Evolutionary conservation across 2,329 filamentous ascomycete genomes (phyloP).

Genomic region (Graphilbum sp.): DNA sequence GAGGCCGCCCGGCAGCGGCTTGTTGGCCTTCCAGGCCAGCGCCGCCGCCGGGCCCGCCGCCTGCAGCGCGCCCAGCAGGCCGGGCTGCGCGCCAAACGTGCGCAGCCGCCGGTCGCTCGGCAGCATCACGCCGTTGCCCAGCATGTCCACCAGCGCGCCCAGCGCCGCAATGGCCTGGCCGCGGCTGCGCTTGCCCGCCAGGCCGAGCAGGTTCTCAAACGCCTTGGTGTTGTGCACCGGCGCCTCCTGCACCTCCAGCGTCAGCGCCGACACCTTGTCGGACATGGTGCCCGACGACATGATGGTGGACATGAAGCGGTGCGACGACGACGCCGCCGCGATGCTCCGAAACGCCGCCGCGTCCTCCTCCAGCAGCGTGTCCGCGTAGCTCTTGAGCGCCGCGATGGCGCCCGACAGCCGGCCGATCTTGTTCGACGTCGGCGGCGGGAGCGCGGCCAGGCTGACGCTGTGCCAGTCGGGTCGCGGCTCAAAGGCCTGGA

Average conservation of each 20-base stretch:
- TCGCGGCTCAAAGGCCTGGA: conserved; percentile 37
- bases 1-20: conserved; percentile 56
- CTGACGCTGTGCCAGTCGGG: conserved; percentile 38
- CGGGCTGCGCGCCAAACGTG: conserved; percentile 65
- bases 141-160: conserved; percentile 81
- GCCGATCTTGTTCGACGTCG: conserved; percentile 26
- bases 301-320: conserved; percentile 93
- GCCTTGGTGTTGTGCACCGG: conserved; percentile 84
- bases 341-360: conserved; percentile 58
- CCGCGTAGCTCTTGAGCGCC: conserved; percentile 51
- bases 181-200: conserved; percentile 88
- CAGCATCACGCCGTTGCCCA: conserved; percentile 75
- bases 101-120: conserved; percentile 69
- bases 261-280: conserved; percentile 91
- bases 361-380: conserved; percentile 60
- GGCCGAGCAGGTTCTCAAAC: conserved; percentile 63
- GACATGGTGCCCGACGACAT: conserved; percentile 93
- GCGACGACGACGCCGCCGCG: conserved; percentile 65
- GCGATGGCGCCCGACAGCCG: conserved; percentile 27
- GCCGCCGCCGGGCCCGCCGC: conserved; percentile 26
- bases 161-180: conserved; percentile 87
- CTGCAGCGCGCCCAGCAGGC: conserved; percentile 54
- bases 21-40: conserved; percentile 45
- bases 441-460: conserved; percentile 25
- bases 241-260: conserved; percentile 87